Evolutionary conservation across 192 early-diverging fungal genomes (phyloP), one percentile per base, ranked within the genome.

Genomic region (Umbelopsis isabellina): DNA sequence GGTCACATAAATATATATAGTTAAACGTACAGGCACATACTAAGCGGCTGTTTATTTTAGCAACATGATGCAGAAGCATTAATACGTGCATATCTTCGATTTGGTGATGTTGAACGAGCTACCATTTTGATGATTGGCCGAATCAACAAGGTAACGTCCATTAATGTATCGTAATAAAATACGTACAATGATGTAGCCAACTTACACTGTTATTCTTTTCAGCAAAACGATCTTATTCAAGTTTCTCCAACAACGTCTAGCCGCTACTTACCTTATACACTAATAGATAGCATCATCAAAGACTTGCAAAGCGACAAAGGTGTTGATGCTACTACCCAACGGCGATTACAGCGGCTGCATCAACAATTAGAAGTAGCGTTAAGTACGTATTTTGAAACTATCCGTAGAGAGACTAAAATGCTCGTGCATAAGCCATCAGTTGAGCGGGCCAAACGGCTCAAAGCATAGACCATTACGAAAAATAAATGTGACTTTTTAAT

Each of bases 181-280:
- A 16, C 48, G 11, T 5, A 16, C 2, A 21, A 16, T 49, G 15
- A 61, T 16, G 13, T n/a, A 35, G 18, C 16, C 16, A 61, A n/a
- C 16, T 12, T 13, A 18, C 16, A 37, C 2, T 35, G 6, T 61
- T 61, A 30, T 61, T 11, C 13, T 4, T 37, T 61, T 4, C 18
- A 61, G 55, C 55, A 61, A 61, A 61, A 61, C 30, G 55, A 61
- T n/a, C 55, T 35, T n/a, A 61, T 61, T 35, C 55, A 61, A 61
- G 55, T 61, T 16, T 61, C 55, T 12, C 55, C 55, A 1, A 25
- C 55, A 15, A 61, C 55, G 11, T 61, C 55, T 0, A 61, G 55
- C 30, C 55, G 55, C 3, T 61, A 30, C 27, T 33, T 61, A 30
- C 55, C 55, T 12, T 61, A 61, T 61, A 61, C 55, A 35, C 55